Conservation (phyloP, 257 asterid genomes). For the Coffea canephora region DNA sequence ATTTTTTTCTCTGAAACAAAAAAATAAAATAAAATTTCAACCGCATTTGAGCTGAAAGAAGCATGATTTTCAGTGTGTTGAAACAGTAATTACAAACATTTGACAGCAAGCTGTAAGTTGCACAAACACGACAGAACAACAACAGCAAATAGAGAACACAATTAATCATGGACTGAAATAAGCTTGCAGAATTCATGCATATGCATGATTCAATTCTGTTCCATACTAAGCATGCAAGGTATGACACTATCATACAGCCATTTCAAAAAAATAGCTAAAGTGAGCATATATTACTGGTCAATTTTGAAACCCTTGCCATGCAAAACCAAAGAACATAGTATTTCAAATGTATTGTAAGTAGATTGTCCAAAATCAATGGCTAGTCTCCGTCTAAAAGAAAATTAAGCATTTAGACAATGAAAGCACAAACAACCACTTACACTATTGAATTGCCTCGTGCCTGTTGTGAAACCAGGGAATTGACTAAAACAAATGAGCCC, state of each 20-base stretch:
- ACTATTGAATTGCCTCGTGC: slow-evolving; percentile 65
- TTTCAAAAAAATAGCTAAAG: neutral
- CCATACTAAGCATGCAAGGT: neutral
- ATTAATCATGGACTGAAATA: neutral
- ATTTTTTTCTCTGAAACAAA: neutral
- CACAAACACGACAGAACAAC: neutral
- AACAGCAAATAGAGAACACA: neutral
- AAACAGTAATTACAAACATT: neutral
- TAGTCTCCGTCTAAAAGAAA: neutral
- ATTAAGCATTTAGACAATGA: neutral
- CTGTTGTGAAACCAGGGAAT: slow-evolving; percentile 83
- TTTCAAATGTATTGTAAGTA: neutral
- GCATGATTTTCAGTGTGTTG: too few relatives aligned
- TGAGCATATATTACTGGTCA: neutral
- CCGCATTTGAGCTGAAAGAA: neutral
- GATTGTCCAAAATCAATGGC: neutral
- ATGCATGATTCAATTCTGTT: neutral
- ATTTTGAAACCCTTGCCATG: neutral
- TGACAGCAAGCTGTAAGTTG: neutral
- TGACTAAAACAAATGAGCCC: slow-evolving; percentile 85
- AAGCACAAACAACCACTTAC: slow-evolving; percentile 39
- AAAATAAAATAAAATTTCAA: neutral
- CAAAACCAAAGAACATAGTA: neutral
- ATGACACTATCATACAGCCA: too few relatives aligned
- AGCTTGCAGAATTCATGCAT: neutral